Evolutionary conservation across 768 basidiomycete species (phyloP).

Genomic region (Leccinellum rugosiceps): DNA sequence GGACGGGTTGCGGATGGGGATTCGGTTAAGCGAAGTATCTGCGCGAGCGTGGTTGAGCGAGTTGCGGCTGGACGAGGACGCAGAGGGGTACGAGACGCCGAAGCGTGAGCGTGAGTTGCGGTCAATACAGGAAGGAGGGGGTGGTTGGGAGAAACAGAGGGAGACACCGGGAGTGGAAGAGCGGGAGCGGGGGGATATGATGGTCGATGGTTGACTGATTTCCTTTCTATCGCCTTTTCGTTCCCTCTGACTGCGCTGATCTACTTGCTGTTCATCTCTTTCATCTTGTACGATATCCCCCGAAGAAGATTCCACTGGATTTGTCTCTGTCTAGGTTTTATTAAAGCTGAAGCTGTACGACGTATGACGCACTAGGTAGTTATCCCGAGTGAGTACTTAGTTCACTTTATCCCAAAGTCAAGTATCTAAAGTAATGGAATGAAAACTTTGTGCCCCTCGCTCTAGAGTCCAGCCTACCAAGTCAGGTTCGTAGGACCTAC

Average conservation of each 20-base stretch:
- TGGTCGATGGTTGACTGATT: constrained; percentile 15
- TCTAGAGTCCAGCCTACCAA: neutral
- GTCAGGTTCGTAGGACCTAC: no score
- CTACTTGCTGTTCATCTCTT: neutral
- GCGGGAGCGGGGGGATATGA: constrained; percentile 12
- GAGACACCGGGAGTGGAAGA: neutral
- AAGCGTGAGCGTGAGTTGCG: constrained; percentile 12
- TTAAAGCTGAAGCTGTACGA: neutral
- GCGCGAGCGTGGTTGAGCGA: constrained; percentile 32
- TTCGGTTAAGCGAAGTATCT: constrained; percentile 26
- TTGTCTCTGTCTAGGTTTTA: neutral
- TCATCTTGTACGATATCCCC: neutral
- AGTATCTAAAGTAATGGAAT: neutral
- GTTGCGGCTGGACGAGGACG: constrained; percentile 24
- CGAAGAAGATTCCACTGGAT: neutral
- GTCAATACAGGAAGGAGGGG: constrained; percentile 3
- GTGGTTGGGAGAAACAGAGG: constrained; percentile 6
- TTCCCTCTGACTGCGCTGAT: neutral
- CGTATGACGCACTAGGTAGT: no score
- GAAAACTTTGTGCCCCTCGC: neutral
- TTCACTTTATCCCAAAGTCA: no score
- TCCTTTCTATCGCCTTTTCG: neutral
- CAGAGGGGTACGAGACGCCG: constrained; percentile 22
- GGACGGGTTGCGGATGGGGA: constrained; percentile 24
- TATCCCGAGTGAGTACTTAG: neutral